Evolutionary conservation across 139 green algal species (phyloP).

Genomic region (Chlamydomonas urium): DNA sequence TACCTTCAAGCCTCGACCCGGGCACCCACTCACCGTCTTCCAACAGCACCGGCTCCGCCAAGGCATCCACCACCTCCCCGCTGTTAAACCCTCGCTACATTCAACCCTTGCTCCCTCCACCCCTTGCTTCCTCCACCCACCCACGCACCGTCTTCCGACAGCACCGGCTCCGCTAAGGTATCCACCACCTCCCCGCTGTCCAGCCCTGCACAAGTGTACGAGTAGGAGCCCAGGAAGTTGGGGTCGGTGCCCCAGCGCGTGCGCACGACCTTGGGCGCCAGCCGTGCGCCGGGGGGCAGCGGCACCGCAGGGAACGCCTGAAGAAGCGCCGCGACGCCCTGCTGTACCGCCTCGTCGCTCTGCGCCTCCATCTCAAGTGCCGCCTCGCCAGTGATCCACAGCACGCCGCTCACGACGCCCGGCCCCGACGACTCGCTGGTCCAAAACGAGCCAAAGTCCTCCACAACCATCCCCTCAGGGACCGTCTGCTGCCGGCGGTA

Average conservation of each 20-base stretch:
- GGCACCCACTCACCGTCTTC: not conserved
- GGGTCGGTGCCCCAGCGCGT: slow-evolving; percentile 33
- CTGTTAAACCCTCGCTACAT: too few species aligned
- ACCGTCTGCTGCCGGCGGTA: not conserved
- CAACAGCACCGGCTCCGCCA: too few species aligned
- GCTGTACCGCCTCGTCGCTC: slow-evolving; percentile 20
- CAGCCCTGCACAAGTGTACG: slow-evolving; percentile 22
- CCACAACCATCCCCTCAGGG: not conserved
- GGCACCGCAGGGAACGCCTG: slow-evolving; percentile 21
- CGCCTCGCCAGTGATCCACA: slow-evolving; percentile 34
- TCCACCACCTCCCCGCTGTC: slow-evolving; percentile 25
- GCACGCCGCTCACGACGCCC: slow-evolving; percentile 25
- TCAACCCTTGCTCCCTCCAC: too few species aligned
- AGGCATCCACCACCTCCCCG: too few species aligned
- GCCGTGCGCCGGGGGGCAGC: not conserved
- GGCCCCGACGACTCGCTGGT: too few species aligned
- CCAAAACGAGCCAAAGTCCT: too few species aligned
- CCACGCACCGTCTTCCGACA: not conserved
- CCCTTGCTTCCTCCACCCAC: not conserved
- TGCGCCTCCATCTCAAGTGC: slow-evolving; percentile 18
- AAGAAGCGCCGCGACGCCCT: slow-evolving; percentile 15
- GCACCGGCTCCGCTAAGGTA: slow-evolving; percentile 27
- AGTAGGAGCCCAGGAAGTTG: slow-evolving; percentile 39
- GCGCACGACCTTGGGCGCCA: slow-evolving; percentile 17
- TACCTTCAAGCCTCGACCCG: too few species aligned